These are phyloP conservation scores for Tulasnella sp. DNA, from an alignment of 768 basidiomycete species.

Conservation along the genomic window DNA sequence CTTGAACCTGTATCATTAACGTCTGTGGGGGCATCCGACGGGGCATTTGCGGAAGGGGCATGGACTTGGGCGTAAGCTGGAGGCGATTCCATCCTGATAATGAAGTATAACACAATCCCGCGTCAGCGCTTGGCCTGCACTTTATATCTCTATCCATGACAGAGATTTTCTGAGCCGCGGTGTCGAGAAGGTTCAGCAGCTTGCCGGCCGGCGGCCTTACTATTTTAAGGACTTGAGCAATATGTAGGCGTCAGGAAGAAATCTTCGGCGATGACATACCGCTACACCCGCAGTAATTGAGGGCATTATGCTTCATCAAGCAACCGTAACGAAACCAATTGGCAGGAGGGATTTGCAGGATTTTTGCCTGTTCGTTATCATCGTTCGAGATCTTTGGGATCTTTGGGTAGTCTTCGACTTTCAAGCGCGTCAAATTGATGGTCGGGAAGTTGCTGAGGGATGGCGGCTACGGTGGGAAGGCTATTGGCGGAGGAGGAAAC, in stretches of 20 bases:
- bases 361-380: background rate
- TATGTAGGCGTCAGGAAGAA: background rate
- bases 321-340: background rate
- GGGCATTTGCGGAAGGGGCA: background rate
- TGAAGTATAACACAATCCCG: background rate
- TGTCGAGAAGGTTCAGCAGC: background rate
- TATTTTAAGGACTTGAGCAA: background rate
- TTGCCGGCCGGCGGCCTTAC: background rate
- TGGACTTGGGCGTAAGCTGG: background rate
- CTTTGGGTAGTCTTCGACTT: background rate
- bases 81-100: background rate
- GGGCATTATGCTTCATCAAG: background rate
- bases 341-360: background rate
- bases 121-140: background rate
- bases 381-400: background rate
- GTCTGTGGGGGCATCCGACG: background rate
- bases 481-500: too few species aligned
- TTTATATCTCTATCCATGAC: background rate
- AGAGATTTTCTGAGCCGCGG: background rate
- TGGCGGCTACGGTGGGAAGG: background rate
- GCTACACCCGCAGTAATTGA: background rate
- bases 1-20: background rate
- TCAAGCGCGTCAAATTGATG: background rate
- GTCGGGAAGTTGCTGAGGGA: background rate
- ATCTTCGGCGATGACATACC: background rate